These are phyloP conservation scores for Diatrype stigma DNA, from an alignment of 2,329 filamentous ascomycete genomes.

Conservation along the genomic window DNA sequence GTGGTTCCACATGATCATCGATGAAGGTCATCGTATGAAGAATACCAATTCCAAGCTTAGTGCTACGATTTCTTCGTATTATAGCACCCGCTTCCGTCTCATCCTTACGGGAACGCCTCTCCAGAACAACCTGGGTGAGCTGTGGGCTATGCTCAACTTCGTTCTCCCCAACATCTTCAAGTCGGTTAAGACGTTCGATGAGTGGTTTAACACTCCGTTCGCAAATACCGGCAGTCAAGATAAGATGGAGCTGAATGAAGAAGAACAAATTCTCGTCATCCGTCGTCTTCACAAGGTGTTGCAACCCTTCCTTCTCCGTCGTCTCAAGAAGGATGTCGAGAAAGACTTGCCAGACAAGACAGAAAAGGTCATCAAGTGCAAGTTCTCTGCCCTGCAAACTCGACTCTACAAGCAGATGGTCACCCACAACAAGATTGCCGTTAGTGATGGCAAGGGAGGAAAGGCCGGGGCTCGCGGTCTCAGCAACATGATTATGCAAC, in stretches of 20 bases:
- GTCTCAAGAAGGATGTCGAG: conserved; percentile 99
- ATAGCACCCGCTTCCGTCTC: conserved; percentile 88
- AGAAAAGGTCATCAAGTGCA: conserved; percentile 98
- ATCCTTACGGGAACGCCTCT: conserved; percentile 96
- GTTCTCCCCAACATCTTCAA: conserved; percentile 98
- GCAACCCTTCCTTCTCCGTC: conserved; percentile 92
- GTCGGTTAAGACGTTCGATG: conserved; percentile 96
- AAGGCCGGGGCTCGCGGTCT: conserved; percentile 91
- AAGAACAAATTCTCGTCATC: conserved; percentile 98
- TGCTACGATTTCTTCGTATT: conserved; percentile 91
- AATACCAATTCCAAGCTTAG: conserved; percentile 95
- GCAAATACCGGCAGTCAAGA: conserved; percentile 97
- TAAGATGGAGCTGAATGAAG: conserved; percentile 98
- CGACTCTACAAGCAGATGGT: conserved; percentile 98
- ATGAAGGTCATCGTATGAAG: conserved; percentile 99
- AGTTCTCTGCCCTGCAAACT: conserved; percentile 89
- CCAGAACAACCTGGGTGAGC: conserved; percentile 92
- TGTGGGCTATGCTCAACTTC: conserved; percentile 98
- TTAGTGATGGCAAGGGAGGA: conserved; percentile 91
- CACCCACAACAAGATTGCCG: conserved; percentile 88
- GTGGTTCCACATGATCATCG: conserved; percentile 99
- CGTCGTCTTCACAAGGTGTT: conserved; percentile 97
- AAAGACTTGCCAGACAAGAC: conserved; percentile 99
- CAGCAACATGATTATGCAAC: conserved; percentile 99
- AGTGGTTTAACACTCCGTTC: conserved; percentile 99